These are phyloP conservation scores for Persicaria maculosa DNA, from an alignment of 148 eudicot species.

Conservation along the genomic window DNA sequence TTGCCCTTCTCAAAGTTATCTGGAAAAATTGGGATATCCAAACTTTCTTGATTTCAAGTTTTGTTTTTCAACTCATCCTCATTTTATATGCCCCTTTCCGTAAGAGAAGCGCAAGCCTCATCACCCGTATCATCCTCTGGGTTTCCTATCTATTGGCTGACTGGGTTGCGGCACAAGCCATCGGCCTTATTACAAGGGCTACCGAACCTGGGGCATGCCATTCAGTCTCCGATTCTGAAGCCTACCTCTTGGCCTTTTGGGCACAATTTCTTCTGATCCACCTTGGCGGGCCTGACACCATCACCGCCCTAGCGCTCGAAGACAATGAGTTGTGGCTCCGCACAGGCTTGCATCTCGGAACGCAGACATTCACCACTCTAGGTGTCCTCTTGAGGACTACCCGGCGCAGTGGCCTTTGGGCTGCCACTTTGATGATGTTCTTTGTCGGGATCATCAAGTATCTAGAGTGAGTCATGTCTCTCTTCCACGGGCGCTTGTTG, in stretches of 20 bases:
- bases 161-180: neutral
- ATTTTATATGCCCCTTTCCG: neutral
- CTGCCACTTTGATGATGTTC: conserved; percentile 11
- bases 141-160: neutral
- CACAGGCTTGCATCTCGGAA: neutral
- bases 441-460: conserved; percentile 22
- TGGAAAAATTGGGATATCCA: neutral
- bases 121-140: neutral
- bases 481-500: conserved; percentile 9
- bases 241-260: neutral
- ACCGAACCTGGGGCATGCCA: too few species aligned
- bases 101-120: neutral
- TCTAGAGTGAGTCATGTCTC: conserved; percentile 19
- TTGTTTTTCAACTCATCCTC: neutral
- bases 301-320: conserved; percentile 6
- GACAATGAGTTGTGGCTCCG: conserved; percentile 9
- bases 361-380: neutral
- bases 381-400: neutral
- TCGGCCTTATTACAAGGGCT: conserved; percentile 1
- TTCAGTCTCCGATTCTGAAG: too few species aligned
- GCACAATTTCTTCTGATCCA: conserved; percentile 8
- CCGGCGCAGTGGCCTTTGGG: neutral
- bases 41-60: neutral
- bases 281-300: conserved; percentile 12
- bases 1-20: neutral